Evolutionary conservation across 306 rosid genomes (phyloP).

Genomic region (Medicago lupulina): DNA sequence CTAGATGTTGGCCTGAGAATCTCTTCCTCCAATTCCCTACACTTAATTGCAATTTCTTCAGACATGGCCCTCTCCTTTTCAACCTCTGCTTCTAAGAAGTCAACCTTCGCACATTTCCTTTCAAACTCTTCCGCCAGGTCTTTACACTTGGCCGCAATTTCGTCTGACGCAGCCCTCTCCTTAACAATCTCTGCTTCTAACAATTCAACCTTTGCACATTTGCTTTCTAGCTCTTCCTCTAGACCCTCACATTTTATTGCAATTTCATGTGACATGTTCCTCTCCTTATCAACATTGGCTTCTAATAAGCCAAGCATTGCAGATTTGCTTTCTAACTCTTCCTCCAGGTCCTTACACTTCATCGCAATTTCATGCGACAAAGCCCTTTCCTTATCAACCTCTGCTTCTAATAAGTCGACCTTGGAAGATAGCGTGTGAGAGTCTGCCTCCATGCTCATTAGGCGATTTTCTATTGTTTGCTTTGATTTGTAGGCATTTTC

Average conservation of each 20-base stretch:
- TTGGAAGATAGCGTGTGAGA: constrained; percentile 61
- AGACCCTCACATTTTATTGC: constrained; percentile 53
- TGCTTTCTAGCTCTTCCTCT: constrained; percentile 61
- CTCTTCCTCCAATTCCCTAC: constrained; percentile 53
- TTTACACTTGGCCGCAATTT: constrained; percentile 57
- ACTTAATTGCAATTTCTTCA: constrained; percentile 40
- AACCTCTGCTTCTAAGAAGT: constrained; percentile 60
- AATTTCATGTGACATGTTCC: constrained; percentile 51
- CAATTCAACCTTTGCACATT: constrained; percentile 56
- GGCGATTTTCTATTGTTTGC: constrained; percentile 65
- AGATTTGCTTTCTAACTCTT: constrained; percentile 61
- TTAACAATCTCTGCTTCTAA: constrained; percentile 65
- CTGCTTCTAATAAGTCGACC: constrained; percentile 61
- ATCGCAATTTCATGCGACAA: constrained; percentile 54
- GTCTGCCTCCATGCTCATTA: constrained; percentile 69
- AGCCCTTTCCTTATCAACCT: constrained; percentile 64
- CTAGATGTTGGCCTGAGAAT: constrained; percentile 50
- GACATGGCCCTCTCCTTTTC: constrained; percentile 55
- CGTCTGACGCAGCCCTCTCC: constrained; percentile 62
- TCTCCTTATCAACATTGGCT: constrained; percentile 61
- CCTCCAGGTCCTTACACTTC: constrained; percentile 62
- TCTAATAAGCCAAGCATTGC: constrained; percentile 60
- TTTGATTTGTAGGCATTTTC: constrained; percentile 60
- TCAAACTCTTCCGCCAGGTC: constrained; percentile 62
- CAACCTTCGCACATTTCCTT: constrained; percentile 50